Evolutionary conservation across 768 basidiomycete species (phyloP).

Genomic region (Chalciporus piperatus): DNA sequence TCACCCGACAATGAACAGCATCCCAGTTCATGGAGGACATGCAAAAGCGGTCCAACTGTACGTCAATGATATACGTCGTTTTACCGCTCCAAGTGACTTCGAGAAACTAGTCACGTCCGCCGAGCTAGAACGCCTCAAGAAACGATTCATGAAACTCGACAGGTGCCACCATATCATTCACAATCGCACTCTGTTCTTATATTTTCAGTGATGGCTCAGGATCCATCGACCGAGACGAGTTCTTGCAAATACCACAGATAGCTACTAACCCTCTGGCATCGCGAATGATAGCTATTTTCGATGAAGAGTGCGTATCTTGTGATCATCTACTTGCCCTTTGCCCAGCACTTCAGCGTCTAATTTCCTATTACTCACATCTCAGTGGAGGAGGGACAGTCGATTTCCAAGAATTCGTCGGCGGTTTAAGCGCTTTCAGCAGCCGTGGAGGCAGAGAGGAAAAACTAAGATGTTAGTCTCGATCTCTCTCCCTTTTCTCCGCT

Average conservation of each 20-base stretch:
- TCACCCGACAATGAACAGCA: slow-evolving; percentile 39
- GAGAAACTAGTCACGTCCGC: slow-evolving; percentile 76
- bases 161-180: slow-evolving; percentile 45
- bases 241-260: slow-evolving; percentile 98
- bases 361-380: neutral
- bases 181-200: neutral
- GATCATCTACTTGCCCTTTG: slow-evolving; percentile 1
- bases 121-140: slow-evolving; percentile 94
- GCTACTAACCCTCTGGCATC: slow-evolving; percentile 95
- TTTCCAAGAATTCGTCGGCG: slow-evolving; percentile 98
- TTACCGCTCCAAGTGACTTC: slow-evolving; percentile 7
- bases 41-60: slow-evolving; percentile 96
- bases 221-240: slow-evolving; percentile 98
- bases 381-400: slow-evolving; percentile 99
- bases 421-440: slow-evolving; percentile 95
- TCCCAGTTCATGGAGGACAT: slow-evolving; percentile 98
- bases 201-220: slow-evolving; percentile 84
- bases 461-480: slow-evolving; percentile 69
- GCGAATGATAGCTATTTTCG: slow-evolving; percentile 99
- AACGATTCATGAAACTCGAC: slow-evolving; percentile 99
- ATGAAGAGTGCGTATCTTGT: slow-evolving; percentile 81
- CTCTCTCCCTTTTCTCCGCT: neutral
- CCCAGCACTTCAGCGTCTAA: neutral
- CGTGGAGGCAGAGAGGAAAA: slow-evolving; percentile 97
- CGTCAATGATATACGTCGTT: slow-evolving; percentile 33